These are phyloP conservation scores for Metschnikowia sp. DNA, from an alignment of 805 yeast genomes.

Conservation along the genomic window DNA sequence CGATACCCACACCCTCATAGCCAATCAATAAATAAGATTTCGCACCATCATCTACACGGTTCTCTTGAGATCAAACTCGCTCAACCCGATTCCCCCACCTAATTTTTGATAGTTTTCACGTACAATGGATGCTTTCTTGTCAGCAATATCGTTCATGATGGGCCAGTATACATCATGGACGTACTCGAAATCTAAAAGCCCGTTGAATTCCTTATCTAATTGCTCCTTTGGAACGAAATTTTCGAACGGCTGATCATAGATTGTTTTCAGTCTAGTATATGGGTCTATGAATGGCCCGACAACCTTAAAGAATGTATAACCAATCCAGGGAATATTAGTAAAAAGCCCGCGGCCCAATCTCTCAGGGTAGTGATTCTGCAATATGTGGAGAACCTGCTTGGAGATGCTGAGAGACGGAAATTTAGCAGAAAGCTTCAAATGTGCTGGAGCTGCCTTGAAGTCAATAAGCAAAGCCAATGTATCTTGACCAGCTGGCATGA, in stretches of 20 bases:
- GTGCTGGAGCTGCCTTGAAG: constrained; percentile 46
- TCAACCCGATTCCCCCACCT: constrained; percentile 50
- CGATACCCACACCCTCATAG: no score
- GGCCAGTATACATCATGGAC: constrained; percentile 54
- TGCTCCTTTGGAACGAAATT: constrained; percentile 52
- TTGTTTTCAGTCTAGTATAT: constrained; percentile 52
- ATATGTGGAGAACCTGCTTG: constrained; percentile 21
- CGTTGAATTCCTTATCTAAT: constrained; percentile 48
- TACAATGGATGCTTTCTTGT: constrained; percentile 31
- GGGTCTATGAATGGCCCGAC: constrained; percentile 48
- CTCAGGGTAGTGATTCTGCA: constrained; percentile 22
- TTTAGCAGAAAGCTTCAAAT: constrained; percentile 36
- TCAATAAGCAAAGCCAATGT: constrained; percentile 53
- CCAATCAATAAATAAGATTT: not conserved
- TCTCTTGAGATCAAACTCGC: constrained; percentile 50
- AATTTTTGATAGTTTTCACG: constrained; percentile 38
- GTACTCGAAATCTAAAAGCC: constrained; percentile 49
- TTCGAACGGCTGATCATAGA: constrained; percentile 56
- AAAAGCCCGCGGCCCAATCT: constrained; percentile 20
- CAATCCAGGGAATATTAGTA: constrained; percentile 21
- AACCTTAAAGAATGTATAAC: constrained; percentile 20
- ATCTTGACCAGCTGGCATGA: constrained; percentile 59
- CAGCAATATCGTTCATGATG: constrained; percentile 44
- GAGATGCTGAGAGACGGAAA: constrained; percentile 50
- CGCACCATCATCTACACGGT: not conserved